phyloP scores from a whole-genome alignment of 2,329 filamentous ascomycete genomes.

The Exophiala sp. region DNA sequence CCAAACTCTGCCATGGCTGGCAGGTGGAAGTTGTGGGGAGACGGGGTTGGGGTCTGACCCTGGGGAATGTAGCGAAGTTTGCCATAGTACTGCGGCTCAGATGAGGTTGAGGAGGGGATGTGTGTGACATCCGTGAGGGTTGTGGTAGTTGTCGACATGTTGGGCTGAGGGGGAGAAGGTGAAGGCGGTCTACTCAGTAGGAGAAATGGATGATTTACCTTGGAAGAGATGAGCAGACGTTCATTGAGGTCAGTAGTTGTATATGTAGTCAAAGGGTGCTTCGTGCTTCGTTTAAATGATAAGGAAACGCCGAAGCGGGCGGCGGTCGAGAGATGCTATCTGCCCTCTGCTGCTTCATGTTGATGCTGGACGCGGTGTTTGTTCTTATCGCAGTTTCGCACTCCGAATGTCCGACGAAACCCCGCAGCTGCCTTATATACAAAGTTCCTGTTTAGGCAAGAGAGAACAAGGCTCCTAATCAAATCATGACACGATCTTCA shows the following conservation, averaged over 20 bases:
- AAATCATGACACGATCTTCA: no score
- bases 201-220: no score
- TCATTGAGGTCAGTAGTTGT: background rate
- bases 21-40: slow-evolving; percentile 24
- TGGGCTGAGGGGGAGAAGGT: background rate
- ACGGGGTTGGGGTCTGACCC: slow-evolving; percentile 18
- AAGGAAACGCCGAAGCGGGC: no score
- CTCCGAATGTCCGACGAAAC: background rate
- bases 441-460: background rate
- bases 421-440: background rate
- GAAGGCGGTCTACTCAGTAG: no score
- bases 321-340: background rate
- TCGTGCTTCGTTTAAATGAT: background rate
- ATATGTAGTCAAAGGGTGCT: background rate
- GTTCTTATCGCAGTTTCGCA: background rate
- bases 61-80: slow-evolving; percentile 22
- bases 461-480: background rate
- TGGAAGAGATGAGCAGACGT: background rate
- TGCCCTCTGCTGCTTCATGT: background rate
- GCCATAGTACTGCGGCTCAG: slow-evolving; percentile 21
- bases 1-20: slow-evolving; percentile 23
- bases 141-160: background rate
- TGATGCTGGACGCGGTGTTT: background rate
- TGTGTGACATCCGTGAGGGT: slow-evolving; percentile 13
- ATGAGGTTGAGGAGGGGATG: slow-evolving; percentile 3